phyloP scores from a whole-genome alignment of 2,329 filamentous ascomycete species.

The Sporothrix globosa region DNA sequence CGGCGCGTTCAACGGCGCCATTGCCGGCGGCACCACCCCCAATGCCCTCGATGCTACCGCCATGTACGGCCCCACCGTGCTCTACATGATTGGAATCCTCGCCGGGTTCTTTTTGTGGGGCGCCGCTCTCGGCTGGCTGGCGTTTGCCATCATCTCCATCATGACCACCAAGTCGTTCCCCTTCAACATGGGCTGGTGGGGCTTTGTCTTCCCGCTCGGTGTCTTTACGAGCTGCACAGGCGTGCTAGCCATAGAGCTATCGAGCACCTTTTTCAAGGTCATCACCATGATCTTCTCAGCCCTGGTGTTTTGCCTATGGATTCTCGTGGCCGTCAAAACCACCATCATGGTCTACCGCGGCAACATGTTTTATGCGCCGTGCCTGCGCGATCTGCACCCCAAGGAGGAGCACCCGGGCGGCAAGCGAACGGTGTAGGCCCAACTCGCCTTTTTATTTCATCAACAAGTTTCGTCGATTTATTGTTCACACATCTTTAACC shows the following conservation, averaged over 20 bases:
- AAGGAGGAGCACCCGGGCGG: slow-evolving; percentile 31
- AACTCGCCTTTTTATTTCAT: not conserved
- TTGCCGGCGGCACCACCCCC: slow-evolving; percentile 10
- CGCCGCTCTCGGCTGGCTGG: slow-evolving; percentile 43
- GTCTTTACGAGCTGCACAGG: slow-evolving; percentile 49
- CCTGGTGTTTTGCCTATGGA: slow-evolving; percentile 49
- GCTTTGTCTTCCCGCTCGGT: slow-evolving; percentile 47
- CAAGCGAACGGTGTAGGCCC: slow-evolving; percentile 30
- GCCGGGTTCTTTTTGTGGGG: slow-evolving; percentile 44
- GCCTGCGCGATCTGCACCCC: slow-evolving; percentile 43
- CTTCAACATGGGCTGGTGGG: slow-evolving; percentile 49
- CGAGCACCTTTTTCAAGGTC: slow-evolving; percentile 51
- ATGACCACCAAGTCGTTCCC: slow-evolving; percentile 44
- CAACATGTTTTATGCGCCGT: slow-evolving; percentile 52
- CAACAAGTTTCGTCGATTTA: too few species aligned
- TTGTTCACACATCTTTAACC: not conserved
- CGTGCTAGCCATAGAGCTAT: slow-evolving; percentile 47
- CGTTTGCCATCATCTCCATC: slow-evolving; percentile 43
- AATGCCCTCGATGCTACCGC: slow-evolving; percentile 48
- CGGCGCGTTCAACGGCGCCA: slow-evolving; percentile 45
- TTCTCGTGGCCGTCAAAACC: slow-evolving; percentile 48
- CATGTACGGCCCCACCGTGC: slow-evolving; percentile 52
- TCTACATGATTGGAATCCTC: slow-evolving; percentile 57
- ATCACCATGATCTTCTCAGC: slow-evolving; percentile 46
- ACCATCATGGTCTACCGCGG: slow-evolving; percentile 46